phyloP scores from a whole-genome alignment of 345 rosid species.

The Salix suchowensis region DNA sequence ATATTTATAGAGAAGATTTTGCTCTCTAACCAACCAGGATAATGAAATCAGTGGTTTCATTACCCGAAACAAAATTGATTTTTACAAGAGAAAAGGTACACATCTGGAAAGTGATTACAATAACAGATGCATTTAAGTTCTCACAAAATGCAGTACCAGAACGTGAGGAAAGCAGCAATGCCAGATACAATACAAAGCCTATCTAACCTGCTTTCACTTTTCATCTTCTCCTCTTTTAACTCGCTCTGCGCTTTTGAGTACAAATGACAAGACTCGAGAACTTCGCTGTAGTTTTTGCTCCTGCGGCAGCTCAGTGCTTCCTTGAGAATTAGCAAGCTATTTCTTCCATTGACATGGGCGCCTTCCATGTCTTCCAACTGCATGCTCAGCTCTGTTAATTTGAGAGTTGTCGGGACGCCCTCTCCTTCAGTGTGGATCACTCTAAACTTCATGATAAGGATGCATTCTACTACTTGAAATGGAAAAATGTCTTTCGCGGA shows the following conservation, averaged over 20 bases:
- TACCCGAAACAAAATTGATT: conserved; percentile 30
- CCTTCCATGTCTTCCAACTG: conserved; percentile 82
- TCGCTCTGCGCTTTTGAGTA: conserved; percentile 63
- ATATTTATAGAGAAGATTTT: not conserved
- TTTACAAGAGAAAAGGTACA: conserved; percentile 16
- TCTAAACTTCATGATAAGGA: conserved; percentile 62
- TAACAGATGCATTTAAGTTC: not conserved
- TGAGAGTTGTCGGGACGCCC: conserved; percentile 43
- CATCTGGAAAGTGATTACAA: not conserved
- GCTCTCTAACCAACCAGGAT: not conserved
- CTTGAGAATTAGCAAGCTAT: conserved; percentile 60
- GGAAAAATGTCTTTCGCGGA: conserved; percentile 68
- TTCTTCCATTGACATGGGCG: conserved; percentile 67
- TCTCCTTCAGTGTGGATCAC: conserved; percentile 45
- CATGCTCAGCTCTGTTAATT: conserved; percentile 69
- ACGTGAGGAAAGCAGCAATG: conserved; percentile 55
- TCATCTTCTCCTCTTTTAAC: conserved; percentile 68
- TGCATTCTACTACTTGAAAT: conserved; percentile 66
- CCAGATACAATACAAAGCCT: conserved; percentile 56
- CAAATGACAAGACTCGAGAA: conserved; percentile 59
- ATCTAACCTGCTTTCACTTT: conserved; percentile 62
- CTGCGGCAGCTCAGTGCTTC: conserved; percentile 59
- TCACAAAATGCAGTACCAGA: conserved; percentile 60
- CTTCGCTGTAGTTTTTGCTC: conserved; percentile 69
- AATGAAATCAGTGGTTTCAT: conserved; percentile 10